Evolutionary conservation across 2,329 filamentous ascomycete species (phyloP), one percentile per base, ranked within the genome.

Genomic region (Daldinia sp.): DNA sequence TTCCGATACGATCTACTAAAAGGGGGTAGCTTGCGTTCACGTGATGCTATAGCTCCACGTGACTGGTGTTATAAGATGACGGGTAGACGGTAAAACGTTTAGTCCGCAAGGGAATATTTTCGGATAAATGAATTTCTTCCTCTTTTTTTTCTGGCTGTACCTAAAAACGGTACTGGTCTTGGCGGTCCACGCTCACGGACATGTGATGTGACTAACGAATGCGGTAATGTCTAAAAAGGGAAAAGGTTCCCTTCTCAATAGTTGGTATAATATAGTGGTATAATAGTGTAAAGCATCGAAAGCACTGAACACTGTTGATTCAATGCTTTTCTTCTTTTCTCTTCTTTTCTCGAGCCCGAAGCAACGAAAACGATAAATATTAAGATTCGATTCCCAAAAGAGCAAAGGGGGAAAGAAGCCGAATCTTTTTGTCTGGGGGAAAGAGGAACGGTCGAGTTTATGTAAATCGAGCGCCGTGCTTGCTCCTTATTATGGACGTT

Each of bases 401-500:
- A 69, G 62, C 51, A 64, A 67, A 69, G 60, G 60, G 42, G 53
- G 41, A 69, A 55, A 67, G 35, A 67, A 67, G 56, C 30, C 28
- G 18, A n/a, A 37, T 13, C 3, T 37, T 50, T 42, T 58, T 46
- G 37, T 60, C 61, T 62, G 51, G 54, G 35, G 53, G 13, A 23
- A 41, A 72, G 72, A 71, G 74, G 72, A 75, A 74, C 57, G 75
- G 75, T 58, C 66, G 60, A 67, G 74, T 76, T 76, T 76, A 77
- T 77, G 74, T 77, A 76, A 76, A 76, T 74, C 63, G 67, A 70
- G 70, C 65, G 74, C 69, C 63, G 68, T 74, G 68, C 57, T 64
- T 71, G 66, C 75, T 75, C 73, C 74, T 76, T 74, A 74, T 73
- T 76, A 73, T 75, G 75, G 74, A 65, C 65, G 71, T 75, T 76